phyloP scores from a whole-genome alignment of 148 eudicot genomes.

The Arbutus unedo region DNA sequence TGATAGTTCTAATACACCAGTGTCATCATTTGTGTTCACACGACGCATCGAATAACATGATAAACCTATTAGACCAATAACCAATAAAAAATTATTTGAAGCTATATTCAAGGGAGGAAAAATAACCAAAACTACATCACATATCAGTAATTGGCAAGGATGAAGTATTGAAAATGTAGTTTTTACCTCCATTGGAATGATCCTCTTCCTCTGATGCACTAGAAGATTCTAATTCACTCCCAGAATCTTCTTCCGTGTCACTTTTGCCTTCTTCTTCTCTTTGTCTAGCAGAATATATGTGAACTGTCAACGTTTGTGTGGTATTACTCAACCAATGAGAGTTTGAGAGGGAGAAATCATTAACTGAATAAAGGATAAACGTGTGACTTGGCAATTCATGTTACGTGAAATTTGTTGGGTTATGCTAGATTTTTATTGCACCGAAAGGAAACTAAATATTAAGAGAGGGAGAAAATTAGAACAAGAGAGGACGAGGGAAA shows the following conservation, averaged over 20 bases:
- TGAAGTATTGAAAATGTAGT: background rate
- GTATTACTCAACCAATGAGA: background rate
- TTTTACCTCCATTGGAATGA: background rate
- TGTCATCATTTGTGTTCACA: background rate
- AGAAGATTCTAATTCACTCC: background rate
- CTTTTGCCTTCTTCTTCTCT: conserved; percentile 6
- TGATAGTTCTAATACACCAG: background rate
- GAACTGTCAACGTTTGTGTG: background rate
- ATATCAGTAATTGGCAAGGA: background rate
- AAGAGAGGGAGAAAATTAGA: background rate
- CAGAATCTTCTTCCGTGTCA: conserved; percentile 3
- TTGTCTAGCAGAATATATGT: background rate
- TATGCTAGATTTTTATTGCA: background rate
- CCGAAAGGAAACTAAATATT: background rate
- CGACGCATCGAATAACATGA: background rate
- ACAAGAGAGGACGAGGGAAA: background rate
- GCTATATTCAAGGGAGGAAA: background rate
- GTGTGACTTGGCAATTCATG: background rate
- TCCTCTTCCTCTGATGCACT: conserved; percentile 4
- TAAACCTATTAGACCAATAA: background rate
- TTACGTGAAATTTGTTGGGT: background rate
- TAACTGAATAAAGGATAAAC: background rate
- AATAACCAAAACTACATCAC: background rate
- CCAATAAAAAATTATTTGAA: background rate
- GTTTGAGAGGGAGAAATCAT: background rate